Evolutionary conservation across 305 asterid genomes (phyloP).

Genomic region (Fraxinus greggii): DNA sequence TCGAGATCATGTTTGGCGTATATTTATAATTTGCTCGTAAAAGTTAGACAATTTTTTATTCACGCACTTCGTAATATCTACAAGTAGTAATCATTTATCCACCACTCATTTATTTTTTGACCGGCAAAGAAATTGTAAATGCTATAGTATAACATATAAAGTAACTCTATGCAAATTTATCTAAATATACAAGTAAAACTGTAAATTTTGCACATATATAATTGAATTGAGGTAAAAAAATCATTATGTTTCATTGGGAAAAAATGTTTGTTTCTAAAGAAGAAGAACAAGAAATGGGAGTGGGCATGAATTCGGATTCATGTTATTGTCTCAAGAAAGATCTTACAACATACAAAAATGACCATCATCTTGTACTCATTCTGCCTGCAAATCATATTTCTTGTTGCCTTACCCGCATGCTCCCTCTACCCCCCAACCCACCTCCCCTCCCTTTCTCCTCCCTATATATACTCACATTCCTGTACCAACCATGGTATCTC

Average conservation of each 20-base stretch:
- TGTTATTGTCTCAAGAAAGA: conserved; percentile 57
- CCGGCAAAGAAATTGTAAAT: background rate
- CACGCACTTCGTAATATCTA: too few species aligned
- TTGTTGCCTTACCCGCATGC: conserved; percentile 79
- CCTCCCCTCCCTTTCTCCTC: conserved; percentile 20
- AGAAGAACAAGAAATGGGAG: conserved; percentile 27
- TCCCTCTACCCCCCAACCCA: background rate
- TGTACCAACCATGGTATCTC: conserved; percentile 36
- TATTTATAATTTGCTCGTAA: background rate
- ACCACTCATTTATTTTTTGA: background rate
- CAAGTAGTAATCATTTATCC: background rate
- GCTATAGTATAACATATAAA: background rate
- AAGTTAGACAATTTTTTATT: too few species aligned
- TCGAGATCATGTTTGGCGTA: background rate
- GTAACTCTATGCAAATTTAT: background rate
- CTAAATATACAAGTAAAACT: background rate
- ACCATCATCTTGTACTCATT: conserved; percentile 89
- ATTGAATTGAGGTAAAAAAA: background rate
- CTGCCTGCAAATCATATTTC: conserved; percentile 70
- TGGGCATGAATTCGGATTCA: conserved; percentile 45
- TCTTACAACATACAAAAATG: conserved; percentile 36
- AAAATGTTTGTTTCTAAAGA: background rate
- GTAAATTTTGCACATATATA: background rate
- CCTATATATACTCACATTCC: conserved; percentile 40
- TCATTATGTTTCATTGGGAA: background rate